Conservation (phyloP, 768 basidiomycete genomes). For the Symmetrospora coprosmae region DNA sequence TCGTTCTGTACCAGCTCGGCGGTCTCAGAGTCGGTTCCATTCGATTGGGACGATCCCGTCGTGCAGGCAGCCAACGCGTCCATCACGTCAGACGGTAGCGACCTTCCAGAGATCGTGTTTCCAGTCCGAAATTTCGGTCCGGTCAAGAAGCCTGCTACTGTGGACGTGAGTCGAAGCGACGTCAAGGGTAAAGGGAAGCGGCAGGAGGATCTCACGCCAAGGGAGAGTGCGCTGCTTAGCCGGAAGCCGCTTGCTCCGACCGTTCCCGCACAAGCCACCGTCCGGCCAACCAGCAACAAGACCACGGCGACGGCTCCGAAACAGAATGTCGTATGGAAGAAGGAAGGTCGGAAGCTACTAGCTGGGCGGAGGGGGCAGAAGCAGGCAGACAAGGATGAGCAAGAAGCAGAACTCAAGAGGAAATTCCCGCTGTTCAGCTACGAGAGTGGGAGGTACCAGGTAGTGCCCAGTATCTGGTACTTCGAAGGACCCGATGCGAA, state of each 20-base stretch:
- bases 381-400: not conserved
- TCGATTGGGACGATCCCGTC: constrained; percentile 10
- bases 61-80: not conserved
- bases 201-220: too few relatives aligned
- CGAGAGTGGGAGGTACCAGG: not conserved
- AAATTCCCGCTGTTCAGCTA: constrained; percentile 1
- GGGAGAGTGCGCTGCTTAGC: too few relatives aligned
- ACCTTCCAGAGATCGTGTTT: not conserved
- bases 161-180: too few relatives aligned
- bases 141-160: too few relatives aligned
- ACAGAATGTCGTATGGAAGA: not conserved
- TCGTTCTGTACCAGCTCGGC: too few relatives aligned
- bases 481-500: not conserved
- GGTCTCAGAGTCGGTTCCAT: not conserved
- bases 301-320: not conserved
- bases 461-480: constrained; percentile 7
- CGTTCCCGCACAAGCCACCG: too few relatives aligned
- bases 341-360: not conserved
- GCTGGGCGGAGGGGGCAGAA: not conserved
- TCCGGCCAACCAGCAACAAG: not conserved
- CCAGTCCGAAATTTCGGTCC: too few relatives aligned
- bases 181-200: too few relatives aligned
- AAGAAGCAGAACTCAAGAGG: not conserved
- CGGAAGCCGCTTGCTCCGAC: too few relatives aligned
- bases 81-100: not conserved